Base-by-base conservation (phyloP, 225 moss, liverwort and hornwort genomes). In the Marchantia paleacea region DNA sequence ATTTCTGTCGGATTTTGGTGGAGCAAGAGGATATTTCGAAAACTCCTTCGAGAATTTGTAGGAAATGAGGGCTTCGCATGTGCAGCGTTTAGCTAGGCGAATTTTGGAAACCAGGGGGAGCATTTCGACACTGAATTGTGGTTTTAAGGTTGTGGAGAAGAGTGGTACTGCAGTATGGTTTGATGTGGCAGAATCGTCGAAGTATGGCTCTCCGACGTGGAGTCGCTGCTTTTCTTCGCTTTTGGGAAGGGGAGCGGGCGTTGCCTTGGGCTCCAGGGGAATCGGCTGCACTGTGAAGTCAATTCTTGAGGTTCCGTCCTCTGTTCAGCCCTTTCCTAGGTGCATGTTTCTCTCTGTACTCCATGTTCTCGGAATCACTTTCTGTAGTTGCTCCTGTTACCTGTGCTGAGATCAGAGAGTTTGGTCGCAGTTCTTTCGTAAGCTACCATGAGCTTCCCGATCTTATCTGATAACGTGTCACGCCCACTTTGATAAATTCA, bases 1-100 rank as follows among this genome's bases (percentile, higher is more conserved):
- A 57, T 69, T 69, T 2, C 26, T 12, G 15, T 3, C 16, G n/a
- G 68, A 22, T 39, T 55, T 19, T 7, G 6, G 4, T 29, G 3
- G 11, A 7, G 3, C 47, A 8, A 6, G 19, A 55, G 69, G 49
- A 68, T 13, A 30, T 11, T 15, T 24, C 14, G 55, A 48, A 10
- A 28, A 13, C 3, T 3, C 18, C 13, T 1, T 6, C 4, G n/a
- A 31, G 51, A 52, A 72, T 7, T 15, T 20, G 39, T 12, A 15
- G n/a, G 76, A 66, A 24, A 84, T 84, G 84, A 76, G 62, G 61
- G 70, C 71, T 18, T 80, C 80, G 7, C 55, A 62, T 24, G 29
- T 58, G 15, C 69, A 58, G 28, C 63, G 76, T 8, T 49, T 84
- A 25, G 53, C 47, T n/a, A 76, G 8, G 20, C 73, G 18, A 3